Percentiles rank a stretch among this genome's conserved stretches.
phyloP scores from a whole-genome alignment of 331 rosid species.

The Stylosanthes scabra region DNA sequence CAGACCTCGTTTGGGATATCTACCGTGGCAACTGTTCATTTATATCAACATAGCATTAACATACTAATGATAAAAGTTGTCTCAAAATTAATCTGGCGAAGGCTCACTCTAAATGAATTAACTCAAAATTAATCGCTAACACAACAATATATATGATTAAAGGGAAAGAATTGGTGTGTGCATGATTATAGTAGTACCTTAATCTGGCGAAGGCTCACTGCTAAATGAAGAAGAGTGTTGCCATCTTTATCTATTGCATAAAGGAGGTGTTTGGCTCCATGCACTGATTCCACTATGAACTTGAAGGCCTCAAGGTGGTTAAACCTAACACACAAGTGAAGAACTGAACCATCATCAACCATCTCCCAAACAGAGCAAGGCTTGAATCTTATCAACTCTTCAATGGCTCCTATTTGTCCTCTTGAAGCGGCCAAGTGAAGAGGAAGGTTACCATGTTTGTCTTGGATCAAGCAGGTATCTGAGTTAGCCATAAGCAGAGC shows the following conservation, averaged over 20 bases:
- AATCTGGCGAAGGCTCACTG: slow-evolving; percentile 20
- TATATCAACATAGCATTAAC: too few relatives aligned
- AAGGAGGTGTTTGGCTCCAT: slow-evolving; percentile 22
- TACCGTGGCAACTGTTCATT: too few relatives aligned
- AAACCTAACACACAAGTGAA: slow-evolving; percentile 37
- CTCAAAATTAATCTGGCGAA: too few relatives aligned
- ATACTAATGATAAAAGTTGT: too few relatives aligned
- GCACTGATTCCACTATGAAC: slow-evolving; percentile 27
- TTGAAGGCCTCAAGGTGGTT: slow-evolving; percentile 43
- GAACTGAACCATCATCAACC: slow-evolving; percentile 34
- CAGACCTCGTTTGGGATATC: too few relatives aligned
- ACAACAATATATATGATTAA: too few relatives aligned
- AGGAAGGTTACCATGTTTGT: slow-evolving; percentile 19
- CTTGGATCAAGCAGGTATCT: neutral
- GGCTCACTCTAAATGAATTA: too few relatives aligned
- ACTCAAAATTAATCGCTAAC: too few relatives aligned
- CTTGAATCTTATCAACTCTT: neutral
- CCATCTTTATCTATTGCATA: slow-evolving; percentile 21
- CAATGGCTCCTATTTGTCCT: slow-evolving; percentile 7
- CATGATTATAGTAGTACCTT: too few relatives aligned
- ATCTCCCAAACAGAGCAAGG: neutral
- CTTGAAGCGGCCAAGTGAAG: slow-evolving; percentile 11
- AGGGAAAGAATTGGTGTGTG: too few relatives aligned
- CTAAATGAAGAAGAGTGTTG: slow-evolving; percentile 35
- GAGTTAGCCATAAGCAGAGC: neutral